These are phyloP conservation scores for Epithemia pelagica DNA, from an alignment of 108 stramenopile genomes.

Conservation along the genomic window DNA sequence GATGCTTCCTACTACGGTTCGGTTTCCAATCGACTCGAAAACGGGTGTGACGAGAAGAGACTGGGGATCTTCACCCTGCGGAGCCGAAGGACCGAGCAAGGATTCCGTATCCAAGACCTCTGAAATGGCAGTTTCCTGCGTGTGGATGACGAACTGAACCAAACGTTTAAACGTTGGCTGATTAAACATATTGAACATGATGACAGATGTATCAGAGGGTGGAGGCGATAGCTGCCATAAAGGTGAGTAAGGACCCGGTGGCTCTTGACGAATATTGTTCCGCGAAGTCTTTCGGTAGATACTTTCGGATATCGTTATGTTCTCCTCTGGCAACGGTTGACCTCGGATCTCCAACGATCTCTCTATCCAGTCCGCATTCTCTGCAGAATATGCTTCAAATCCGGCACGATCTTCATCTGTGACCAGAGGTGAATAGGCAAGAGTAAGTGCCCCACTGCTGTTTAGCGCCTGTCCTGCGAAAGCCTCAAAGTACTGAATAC, in stretches of 20 bases:
- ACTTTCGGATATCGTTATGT: background rate
- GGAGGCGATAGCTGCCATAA: slow-evolving; percentile 36
- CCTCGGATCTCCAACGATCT: background rate
- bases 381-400: background rate
- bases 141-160: background rate
- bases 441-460: background rate
- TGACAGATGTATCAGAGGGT: background rate
- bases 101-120: background rate
- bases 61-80: background rate
- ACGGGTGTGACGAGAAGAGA: background rate
- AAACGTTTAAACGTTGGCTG: background rate
- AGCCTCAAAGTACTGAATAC: background rate
- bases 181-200: background rate
- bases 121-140: background rate
- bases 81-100: slow-evolving; percentile 22
- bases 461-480: background rate
- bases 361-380: background rate
- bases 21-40: background rate
- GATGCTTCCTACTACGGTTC: slow-evolving; percentile 1
- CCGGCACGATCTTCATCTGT: background rate
- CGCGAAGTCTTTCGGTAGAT: background rate
- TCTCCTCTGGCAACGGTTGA: background rate
- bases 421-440: background rate
- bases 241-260: slow-evolving; percentile 56
- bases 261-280: slow-evolving; percentile 1